These are phyloP conservation scores for Epipyxis sp. DNA, from an alignment of 108 stramenopile species.

Conservation along the genomic window DNA sequence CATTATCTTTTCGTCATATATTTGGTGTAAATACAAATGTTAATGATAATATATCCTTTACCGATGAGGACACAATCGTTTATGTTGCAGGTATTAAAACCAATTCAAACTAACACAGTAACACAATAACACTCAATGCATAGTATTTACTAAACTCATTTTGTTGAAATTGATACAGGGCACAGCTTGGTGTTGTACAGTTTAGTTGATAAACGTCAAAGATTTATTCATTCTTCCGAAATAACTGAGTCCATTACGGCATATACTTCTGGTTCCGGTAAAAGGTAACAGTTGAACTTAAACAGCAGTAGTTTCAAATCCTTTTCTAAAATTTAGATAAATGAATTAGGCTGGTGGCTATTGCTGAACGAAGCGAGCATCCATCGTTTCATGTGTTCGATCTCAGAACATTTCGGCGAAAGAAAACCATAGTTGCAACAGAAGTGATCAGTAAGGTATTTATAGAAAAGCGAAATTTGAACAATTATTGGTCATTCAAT, in stretches of 20 bases:
- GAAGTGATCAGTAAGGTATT: conserved; percentile 22
- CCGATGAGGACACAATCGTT: conserved; percentile 32
- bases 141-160: too few species aligned
- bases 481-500: not conserved
- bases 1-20: conserved; percentile 11
- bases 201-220: conserved; percentile 15
- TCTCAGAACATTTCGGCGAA: conserved; percentile 15
- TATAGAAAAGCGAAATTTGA: too few species aligned
- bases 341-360: conserved; percentile 13
- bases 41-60: conserved; percentile 23
- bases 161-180: conserved; percentile 3
- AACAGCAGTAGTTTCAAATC: too few species aligned
- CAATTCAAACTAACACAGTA: too few species aligned
- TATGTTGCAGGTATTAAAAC: conserved; percentile 28
- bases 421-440: not conserved
- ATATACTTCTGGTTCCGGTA: conserved; percentile 24
- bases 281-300: conserved; percentile 3
- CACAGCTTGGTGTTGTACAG: conserved; percentile 27
- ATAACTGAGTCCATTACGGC: conserved; percentile 23
- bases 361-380: conserved; percentile 20
- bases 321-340: too few species aligned
- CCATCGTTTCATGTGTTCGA: conserved; percentile 30
- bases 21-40: conserved; percentile 27
- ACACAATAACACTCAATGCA: too few species aligned
- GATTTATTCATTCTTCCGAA: conserved; percentile 25